phyloP scores from a whole-genome alignment of 2,329 filamentous ascomycete genomes.

The Sclerotinia trifoliorum region DNA sequence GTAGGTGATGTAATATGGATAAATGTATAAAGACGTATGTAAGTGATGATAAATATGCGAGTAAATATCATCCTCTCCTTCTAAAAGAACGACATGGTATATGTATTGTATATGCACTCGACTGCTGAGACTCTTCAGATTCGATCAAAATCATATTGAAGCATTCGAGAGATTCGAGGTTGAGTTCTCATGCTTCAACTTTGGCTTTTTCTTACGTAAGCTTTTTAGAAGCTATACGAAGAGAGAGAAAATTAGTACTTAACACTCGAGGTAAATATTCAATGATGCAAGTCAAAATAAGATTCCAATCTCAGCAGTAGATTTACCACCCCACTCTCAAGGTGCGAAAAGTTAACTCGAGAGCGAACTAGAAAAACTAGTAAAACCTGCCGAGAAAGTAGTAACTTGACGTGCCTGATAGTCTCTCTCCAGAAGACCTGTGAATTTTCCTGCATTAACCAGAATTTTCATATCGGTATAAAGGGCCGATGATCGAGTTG shows the following conservation, averaged over 20 bases:
- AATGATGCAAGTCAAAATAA: not conserved
- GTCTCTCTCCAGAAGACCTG: conserved; percentile 26
- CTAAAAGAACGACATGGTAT: not conserved
- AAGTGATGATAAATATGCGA: not conserved
- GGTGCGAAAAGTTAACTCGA: conserved; percentile 11
- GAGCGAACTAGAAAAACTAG: conserved; percentile 9
- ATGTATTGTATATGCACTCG: not conserved
- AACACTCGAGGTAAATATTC: conserved; percentile 7
- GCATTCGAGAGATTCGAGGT: not conserved
- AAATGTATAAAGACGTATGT: conserved; percentile 5
- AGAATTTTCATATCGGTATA: conserved; percentile 73
- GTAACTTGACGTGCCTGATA: conserved; percentile 22
- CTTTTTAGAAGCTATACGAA: conserved; percentile 6
- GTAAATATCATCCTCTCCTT: not conserved
- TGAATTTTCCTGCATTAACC: conserved; percentile 38
- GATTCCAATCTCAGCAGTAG: conserved; percentile 8
- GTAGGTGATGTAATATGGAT: not conserved
- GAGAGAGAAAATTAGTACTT: conserved; percentile 8
- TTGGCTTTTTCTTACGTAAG: conserved; percentile 2
- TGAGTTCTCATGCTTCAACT: conserved; percentile 12
- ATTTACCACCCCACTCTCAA: conserved; percentile 8
- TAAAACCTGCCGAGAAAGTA: conserved; percentile 19
- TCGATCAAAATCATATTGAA: not conserved
- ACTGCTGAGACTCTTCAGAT: not conserved
- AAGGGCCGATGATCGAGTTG: conserved; percentile 73